These are phyloP conservation scores for Bacidia gigantensis DNA, from an alignment of 495 filamentous ascomycete species.

Conservation along the genomic window DNA sequence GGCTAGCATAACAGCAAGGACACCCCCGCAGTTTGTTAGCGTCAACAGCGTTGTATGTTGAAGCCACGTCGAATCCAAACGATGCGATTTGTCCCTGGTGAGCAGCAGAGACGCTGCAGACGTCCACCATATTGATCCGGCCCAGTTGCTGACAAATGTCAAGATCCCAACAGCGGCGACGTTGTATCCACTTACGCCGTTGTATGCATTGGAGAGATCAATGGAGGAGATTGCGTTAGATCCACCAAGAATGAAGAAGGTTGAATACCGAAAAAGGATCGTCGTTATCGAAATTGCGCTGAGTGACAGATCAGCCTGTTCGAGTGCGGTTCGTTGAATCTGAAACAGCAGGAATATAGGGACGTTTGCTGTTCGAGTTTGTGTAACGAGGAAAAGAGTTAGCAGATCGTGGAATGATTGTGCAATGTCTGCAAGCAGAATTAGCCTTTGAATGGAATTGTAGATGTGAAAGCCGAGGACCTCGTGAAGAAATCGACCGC, in stretches of 20 bases:
- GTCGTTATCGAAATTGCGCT: conserved; percentile 48
- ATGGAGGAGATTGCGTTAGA: conserved; percentile 86
- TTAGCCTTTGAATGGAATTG: not conserved
- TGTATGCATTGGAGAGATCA: conserved; percentile 72
- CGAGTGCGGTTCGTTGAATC: conserved; percentile 39
- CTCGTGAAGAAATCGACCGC: not conserved
- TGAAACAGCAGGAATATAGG: conserved; percentile 70
- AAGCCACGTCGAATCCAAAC: conserved; percentile 18
- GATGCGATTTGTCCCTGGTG: conserved; percentile 10
- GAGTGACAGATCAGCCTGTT: conserved; percentile 29
- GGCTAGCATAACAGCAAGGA: conserved; percentile 70
- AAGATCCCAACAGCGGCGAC: conserved; percentile 56
- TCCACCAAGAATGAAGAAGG: conserved; percentile 85
- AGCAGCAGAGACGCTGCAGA: conserved; percentile 45
- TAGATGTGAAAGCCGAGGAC: not conserved
- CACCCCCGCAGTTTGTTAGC: conserved; percentile 43
- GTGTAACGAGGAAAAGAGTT: conserved; percentile 69
- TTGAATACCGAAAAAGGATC: conserved; percentile 54
- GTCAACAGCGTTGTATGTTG: conserved; percentile 48
- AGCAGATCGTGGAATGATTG: conserved; percentile 47
- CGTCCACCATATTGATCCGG: conserved; percentile 78
- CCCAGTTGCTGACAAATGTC: conserved; percentile 83
- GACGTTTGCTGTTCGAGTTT: conserved; percentile 68
- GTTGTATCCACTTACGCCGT: conserved; percentile 60
- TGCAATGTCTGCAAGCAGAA: not conserved